Conservation (phyloP, 768 basidiomycete genomes). For the Dendrothele bispora region DNA sequence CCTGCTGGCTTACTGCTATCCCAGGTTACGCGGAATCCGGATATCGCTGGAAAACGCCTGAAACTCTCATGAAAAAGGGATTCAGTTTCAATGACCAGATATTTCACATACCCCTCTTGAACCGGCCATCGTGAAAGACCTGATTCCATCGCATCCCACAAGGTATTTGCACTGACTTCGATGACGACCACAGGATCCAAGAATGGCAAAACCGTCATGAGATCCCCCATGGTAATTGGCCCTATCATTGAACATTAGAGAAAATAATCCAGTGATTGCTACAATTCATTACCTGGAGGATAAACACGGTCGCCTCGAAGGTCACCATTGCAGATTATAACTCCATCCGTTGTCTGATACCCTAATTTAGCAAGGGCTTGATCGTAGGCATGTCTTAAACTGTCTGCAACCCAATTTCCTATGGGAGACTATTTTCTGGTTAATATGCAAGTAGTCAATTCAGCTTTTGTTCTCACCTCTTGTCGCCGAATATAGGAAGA, state of each 20-base stretch:
- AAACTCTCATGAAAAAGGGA: background rate
- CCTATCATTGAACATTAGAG: slow-evolving; percentile 27
- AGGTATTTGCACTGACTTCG: slow-evolving; percentile 54
- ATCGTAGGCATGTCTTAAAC: slow-evolving; percentile 59
- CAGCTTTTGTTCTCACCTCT: slow-evolving; percentile 35
- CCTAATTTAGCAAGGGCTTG: slow-evolving; percentile 39
- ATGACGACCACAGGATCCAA: slow-evolving; percentile 63
- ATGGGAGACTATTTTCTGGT: slow-evolving; percentile 39
- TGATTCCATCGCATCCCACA: slow-evolving; percentile 57
- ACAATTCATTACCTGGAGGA: slow-evolving; percentile 42
- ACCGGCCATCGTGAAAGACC: slow-evolving; percentile 57
- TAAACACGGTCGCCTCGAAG: slow-evolving; percentile 61
- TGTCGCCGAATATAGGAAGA: slow-evolving; percentile 51
- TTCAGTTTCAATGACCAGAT: background rate
- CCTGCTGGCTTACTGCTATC: slow-evolving; percentile 55
- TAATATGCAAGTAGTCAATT: too few relatives aligned
- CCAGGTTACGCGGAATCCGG: slow-evolving; percentile 52
- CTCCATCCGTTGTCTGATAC: slow-evolving; percentile 51
- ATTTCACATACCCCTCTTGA: slow-evolving; percentile 53
- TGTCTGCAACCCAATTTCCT: slow-evolving; percentile 67
- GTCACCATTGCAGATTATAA: slow-evolving; percentile 57
- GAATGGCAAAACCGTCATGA: slow-evolving; percentile 68
- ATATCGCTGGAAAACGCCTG: slow-evolving; percentile 53
- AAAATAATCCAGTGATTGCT: slow-evolving; percentile 3
- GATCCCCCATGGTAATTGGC: slow-evolving; percentile 60